Base-by-base conservation (phyloP, 2,329 filamentous ascomycete genomes). In the Neurospora sp. region DNA sequence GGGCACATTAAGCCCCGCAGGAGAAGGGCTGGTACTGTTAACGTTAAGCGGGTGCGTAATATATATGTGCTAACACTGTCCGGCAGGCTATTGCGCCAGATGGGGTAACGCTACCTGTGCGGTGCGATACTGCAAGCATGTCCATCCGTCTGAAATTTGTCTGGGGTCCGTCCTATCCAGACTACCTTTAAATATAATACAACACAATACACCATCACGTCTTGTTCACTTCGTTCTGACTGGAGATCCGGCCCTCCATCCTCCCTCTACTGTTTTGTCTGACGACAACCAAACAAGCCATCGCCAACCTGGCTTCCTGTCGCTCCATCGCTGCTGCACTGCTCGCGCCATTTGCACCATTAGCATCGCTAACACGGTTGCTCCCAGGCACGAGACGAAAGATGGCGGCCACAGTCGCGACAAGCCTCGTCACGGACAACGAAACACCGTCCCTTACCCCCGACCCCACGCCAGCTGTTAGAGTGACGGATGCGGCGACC, bases 291-390 rank as follows among this genome's bases (percentile, higher is more conserved):
- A n/a, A 62, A 6, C 28, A 57, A 41, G 38, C 37, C 39, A 36
- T 36, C 37, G 11, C 38, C 37, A 67, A 37, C 33, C 66, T 67
- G 62, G 39, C 67, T 57, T 67, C 33, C 11, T 17, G 38, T 66
- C 4, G 36, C n/a, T 67, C 19, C 46, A 52, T 19, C 57, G 57
- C 38, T 66, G 65, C 37, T 37, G 70, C 66, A 70, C 15, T 65
- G 43, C 23, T 46, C 28, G 69, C 57, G 23, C 67, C 71, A 66
- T 67, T 68, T 70, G 71, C 65, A 70, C 71, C 70, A 76, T 77
- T 75, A 72, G 67, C 67, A 70, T 68, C 66, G 17, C 68, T 39
- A 15, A 39, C 69, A 69, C 70, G 43, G 62, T 36, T 46, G 39
- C 62, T 62, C 39, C 37, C 68, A 41, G 62, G 28, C 19, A 19